A percentile compares a stretch with the other conserved stretches of the same genome.
phyloP scores from a whole-genome alignment of 768 basidiomycete genomes.

The Kwoniella newhampshirensis region DNA sequence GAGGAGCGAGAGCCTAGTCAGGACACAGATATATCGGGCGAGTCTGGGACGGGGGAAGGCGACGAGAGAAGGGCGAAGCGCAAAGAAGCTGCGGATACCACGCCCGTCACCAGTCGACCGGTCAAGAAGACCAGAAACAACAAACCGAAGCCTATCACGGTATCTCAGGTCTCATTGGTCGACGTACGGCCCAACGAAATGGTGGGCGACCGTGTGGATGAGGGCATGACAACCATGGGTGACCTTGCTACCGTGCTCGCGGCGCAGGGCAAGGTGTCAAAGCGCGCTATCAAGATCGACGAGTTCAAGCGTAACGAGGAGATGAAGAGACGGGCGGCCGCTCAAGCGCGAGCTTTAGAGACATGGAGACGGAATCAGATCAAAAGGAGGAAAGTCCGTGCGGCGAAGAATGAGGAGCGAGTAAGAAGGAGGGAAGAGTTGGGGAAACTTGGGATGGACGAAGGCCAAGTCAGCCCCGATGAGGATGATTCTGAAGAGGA shows the following conservation, averaged over 20 bases:
- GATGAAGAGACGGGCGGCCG: slow-evolving; percentile 10
- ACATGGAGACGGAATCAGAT: slow-evolving; percentile 14
- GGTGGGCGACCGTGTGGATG: slow-evolving; percentile 23
- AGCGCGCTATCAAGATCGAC: slow-evolving; percentile 22
- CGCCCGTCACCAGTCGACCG: slow-evolving; percentile 1
- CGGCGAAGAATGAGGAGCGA: slow-evolving; percentile 13
- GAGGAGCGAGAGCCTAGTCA: not conserved
- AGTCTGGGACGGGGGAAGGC: not conserved
- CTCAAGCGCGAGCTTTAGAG: slow-evolving; percentile 4
- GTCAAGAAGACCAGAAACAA: slow-evolving; percentile 1
- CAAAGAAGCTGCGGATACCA: not conserved
- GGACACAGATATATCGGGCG: not conserved
- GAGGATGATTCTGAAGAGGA: slow-evolving; percentile 39
- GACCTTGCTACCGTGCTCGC: slow-evolving; percentile 20
- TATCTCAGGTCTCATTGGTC: slow-evolving; percentile 7
- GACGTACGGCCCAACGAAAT: slow-evolving; percentile 21
- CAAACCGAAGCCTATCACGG: not conserved
- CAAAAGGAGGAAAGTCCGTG: slow-evolving; percentile 14
- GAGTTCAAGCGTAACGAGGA: slow-evolving; percentile 9
- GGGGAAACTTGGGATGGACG: slow-evolving; percentile 12
- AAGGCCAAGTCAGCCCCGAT: slow-evolving; percentile 20
- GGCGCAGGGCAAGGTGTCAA: slow-evolving; percentile 20
- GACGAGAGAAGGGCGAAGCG: not conserved
- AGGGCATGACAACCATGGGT: slow-evolving; percentile 24
- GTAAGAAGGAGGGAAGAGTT: slow-evolving; percentile 10